phyloP scores from a whole-genome alignment of 371 early-diverging fungal species.

The Coemansia sp. region DNA sequence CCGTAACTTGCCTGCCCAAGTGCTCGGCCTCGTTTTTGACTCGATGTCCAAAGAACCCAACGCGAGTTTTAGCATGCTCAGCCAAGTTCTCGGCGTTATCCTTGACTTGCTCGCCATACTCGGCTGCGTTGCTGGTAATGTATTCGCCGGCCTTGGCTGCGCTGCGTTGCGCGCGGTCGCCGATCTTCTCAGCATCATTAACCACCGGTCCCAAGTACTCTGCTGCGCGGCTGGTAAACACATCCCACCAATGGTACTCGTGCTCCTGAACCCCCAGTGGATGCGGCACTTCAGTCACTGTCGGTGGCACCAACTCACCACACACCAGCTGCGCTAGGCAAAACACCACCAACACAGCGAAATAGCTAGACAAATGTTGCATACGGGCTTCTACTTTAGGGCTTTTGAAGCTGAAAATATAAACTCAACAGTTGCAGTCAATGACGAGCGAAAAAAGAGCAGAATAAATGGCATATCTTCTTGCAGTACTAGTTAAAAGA shows the following conservation, averaged over 20 bases:
- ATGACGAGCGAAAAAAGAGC: conserved; percentile 5
- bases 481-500: not conserved
- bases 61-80: not conserved
- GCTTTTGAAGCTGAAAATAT: conserved; percentile 10
- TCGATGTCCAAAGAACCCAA: not conserved
- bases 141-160: conserved; percentile 13
- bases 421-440: conserved; percentile 1
- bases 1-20: not conserved
- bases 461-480: conserved; percentile 6
- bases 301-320: conserved; percentile 19
- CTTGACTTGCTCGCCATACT: conserved; percentile 8
- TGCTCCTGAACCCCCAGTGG: conserved; percentile 4
- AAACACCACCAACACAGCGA: not conserved
- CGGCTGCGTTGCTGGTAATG: conserved; percentile 16
- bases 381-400: not conserved
- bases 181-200: conserved; percentile 8
- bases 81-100: conserved; percentile 4
- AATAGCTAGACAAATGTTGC: not conserved
- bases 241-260: conserved; percentile 46
- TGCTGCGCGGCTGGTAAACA: conserved; percentile 21
- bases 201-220: conserved; percentile 11
- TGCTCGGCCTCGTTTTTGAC: not conserved
- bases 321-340: not conserved
- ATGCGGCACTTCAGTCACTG: conserved; percentile 8
- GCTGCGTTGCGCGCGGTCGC: conserved; percentile 7